A percentile compares a stretch with the other conserved stretches of the same genome.
Conservation (phyloP, 768 basidiomycete genomes). For the Mycena galopus region DNA sequence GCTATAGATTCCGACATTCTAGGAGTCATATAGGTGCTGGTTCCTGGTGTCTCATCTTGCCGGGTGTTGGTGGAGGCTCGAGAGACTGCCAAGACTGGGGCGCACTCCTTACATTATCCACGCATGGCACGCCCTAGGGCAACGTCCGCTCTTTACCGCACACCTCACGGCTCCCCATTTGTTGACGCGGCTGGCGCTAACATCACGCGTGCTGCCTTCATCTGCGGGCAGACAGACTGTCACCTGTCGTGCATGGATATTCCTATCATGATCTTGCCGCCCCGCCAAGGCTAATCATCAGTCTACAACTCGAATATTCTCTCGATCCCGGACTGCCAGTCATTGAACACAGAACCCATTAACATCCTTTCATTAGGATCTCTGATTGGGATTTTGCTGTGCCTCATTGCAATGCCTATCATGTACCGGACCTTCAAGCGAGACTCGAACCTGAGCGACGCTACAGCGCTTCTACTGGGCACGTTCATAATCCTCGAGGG, state of each 20-base stretch:
- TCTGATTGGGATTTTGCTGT: neutral
- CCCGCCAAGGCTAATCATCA: neutral
- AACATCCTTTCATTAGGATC: neutral
- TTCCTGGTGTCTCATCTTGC: neutral
- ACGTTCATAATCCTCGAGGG: neutral
- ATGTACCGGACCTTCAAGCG: neutral
- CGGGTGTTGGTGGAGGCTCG: neutral
- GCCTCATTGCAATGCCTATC: neutral
- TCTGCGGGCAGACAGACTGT: neutral
- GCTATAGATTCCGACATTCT: neutral
- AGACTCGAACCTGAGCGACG: neutral
- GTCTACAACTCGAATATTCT: too few relatives aligned
- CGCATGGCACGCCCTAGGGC: neutral
- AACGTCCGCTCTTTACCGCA: neutral
- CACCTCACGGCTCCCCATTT: neutral
- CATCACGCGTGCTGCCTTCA: neutral
- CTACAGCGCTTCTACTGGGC: neutral
- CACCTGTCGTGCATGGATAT: neutral
- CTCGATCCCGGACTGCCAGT: too few relatives aligned
- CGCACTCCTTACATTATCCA: too few relatives aligned
- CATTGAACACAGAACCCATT: neutral
- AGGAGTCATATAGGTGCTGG: neutral
- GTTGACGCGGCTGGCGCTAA: neutral
- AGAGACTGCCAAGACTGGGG: too few relatives aligned
- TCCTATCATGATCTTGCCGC: neutral